Base-by-base conservation (phyloP, 306 rosid species). In the Alnus glutinosa region DNA sequence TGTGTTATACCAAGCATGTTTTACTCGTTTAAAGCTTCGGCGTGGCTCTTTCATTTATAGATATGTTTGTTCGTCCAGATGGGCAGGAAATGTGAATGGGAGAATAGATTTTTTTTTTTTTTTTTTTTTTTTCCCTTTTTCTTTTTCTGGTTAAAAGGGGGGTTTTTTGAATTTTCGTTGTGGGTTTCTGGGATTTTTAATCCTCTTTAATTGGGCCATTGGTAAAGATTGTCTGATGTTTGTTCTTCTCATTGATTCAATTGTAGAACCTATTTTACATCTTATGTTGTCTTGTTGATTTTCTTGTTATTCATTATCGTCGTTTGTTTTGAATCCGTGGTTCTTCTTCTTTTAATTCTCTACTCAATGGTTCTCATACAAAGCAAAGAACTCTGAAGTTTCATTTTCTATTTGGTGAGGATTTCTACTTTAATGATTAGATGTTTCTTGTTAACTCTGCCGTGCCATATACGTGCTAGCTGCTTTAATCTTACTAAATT, bases 1-100 rank as follows among this genome's bases (percentile, higher is more conserved):
- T 54, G 64, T 73, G 75, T 37, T 75, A 77, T 76, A 73, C 78
- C 74, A 7, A 19, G 74, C 16, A 44, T 68, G 61, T 64, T 59
- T 9, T 44, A 36, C 54, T n/a, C 62, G 84, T 75, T 79, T 51
- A 49, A 34, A 48, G 36, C n/a, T 34, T 28, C 46, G 7, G 71
- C 37, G 11, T 23, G 49, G 71, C 68, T 49, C 32, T 78, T 18
- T 3, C 55, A 73, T 64, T 46, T 32, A 46, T 58, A 72, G 71
- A 12, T 68, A 9, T 16, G 49, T 72, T n/a, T 47, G 70, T 71
- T 72, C 23, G 51, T 50, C 18, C 28, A 15, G 30, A 7, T n/a
- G 61, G 44, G 13, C 76, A 32, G 57, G 19, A 72, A 72, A 70
- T 36, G 50, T 68, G 72, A 39, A 16, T 39, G 72, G 72, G 51